Evolutionary conservation across 2,329 filamentous ascomycete genomes (phyloP), one percentile per base, ranked within the genome.

Genomic region (Aspergillus udagawae): DNA sequence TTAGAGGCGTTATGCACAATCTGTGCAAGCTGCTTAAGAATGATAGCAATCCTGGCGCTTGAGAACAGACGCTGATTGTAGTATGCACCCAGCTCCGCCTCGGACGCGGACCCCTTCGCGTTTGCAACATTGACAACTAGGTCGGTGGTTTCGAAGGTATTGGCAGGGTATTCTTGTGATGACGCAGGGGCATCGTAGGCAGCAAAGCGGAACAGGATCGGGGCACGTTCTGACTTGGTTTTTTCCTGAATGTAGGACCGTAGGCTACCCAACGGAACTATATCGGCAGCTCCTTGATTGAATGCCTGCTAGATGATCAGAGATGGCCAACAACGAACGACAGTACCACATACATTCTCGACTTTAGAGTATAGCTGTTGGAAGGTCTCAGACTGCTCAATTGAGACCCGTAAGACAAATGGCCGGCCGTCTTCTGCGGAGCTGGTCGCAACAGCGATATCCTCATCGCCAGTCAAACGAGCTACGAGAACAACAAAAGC

Each of bases 401-500:
- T 70, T 41, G 75, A 72, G 12, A 77, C 68, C 51, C 77, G 71
- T 17, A 80, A 63, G 55, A 80, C 76, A 58, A 79, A 79, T 47
- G 76, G 73, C 48, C 75, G 74, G 29, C 75, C 77, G 62, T 78
- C 75, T 47, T 75, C 73, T 9, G 67, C 70, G 12, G 70, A 67
- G 56, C 74, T 79, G 48, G 77, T 78, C 38, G 75, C 78, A 54
- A 80, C 68, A 35, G 76, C 75, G 58, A 80, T 79, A 62, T 80
- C 78, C 60, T 80, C 78, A 58, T 80, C 78, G 20, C 78, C 78
- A 14, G 77, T 80, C 61, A 80, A 66, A 58, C 78, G 74, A 58
- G 73, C 73, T 23, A 77, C 76, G 48, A 80, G 67, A 51, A 78
- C 68, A 2, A 78, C 68, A 49, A 78, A 76, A 21, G 77, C 75